Percentiles rank a stretch among this genome's conserved stretches.
Evolutionary conservation across 2,329 filamentous ascomycete species (phyloP).

Genomic region (Botrytis fragariae): DNA sequence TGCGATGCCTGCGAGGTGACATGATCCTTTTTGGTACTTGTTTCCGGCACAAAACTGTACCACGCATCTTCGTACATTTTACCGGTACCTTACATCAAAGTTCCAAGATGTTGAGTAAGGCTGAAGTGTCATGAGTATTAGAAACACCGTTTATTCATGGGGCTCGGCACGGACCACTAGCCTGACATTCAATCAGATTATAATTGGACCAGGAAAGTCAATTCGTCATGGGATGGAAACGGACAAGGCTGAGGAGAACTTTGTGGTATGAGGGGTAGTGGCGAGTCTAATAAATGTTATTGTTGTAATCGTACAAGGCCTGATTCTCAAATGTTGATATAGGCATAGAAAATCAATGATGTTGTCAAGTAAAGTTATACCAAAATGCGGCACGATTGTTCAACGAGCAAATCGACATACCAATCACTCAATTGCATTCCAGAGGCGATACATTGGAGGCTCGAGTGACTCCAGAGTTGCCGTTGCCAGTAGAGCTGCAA

Average conservation of each 20-base stretch:
- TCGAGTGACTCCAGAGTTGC: constrained; percentile 24
- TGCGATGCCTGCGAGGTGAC: constrained; percentile 44
- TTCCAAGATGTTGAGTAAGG: not conserved
- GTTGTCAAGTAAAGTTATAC: constrained; percentile 26
- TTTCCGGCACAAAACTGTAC: constrained; percentile 73
- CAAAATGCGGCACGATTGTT: constrained; percentile 23
- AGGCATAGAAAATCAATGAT: constrained; percentile 21
- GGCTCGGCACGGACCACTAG: constrained; percentile 11
- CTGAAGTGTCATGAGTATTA: constrained; percentile 15
- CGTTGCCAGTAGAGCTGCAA: constrained; percentile 22
- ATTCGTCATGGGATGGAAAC: constrained; percentile 16
- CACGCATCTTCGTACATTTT: constrained; percentile 81
- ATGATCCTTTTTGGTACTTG: constrained; percentile 50
- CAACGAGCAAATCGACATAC: constrained; percentile 24
- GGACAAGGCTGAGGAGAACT: constrained; percentile 19
- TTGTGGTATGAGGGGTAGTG: constrained; percentile 14
- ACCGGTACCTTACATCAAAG: constrained; percentile 10
- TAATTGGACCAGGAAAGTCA: constrained; percentile 8
- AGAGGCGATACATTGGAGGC: constrained; percentile 29
- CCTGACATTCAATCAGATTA: not conserved
- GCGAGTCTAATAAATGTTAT: constrained; percentile 3
- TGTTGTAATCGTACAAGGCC: constrained; percentile 2
- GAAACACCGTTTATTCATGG: not conserved
- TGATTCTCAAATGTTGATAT: not conserved
- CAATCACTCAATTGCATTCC: constrained; percentile 18